phyloP scores from a whole-genome alignment of 169 alveolate species.

The Sarcocystis neurona region DNA sequence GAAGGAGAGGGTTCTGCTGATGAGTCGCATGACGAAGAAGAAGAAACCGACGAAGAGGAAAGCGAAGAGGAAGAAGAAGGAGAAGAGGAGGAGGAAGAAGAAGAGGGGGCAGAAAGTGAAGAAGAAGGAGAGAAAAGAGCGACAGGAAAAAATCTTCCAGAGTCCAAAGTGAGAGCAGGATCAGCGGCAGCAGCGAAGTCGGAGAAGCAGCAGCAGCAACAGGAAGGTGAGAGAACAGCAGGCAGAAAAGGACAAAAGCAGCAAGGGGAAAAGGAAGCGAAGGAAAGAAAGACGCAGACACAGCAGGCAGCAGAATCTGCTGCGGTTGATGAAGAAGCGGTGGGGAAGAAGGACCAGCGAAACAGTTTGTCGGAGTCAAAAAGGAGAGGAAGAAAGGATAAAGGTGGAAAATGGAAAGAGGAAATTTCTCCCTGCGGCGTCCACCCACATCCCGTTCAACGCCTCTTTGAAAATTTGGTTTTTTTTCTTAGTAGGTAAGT shows the following conservation, averaged over 20 bases:
- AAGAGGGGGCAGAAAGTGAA: not conserved
- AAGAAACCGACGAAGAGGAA: not conserved
- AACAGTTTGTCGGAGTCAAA: too few relatives aligned
- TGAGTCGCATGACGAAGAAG: not conserved
- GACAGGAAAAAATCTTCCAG: not conserved
- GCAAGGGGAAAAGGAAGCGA: not conserved
- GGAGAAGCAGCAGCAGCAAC: not conserved
- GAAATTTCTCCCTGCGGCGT: constrained; percentile 11
- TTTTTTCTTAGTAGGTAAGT: constrained; percentile 31
- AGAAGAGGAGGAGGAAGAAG: not conserved
- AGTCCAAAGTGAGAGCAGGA: not conserved
- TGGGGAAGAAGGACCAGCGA: not conserved
- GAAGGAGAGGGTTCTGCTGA: constrained; percentile 9
- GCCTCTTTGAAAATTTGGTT: constrained; percentile 4
- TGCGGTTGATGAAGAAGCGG: not conserved
- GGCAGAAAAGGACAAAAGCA: not conserved
- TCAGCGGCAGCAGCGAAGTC: not conserved
- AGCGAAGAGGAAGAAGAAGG: not conserved
- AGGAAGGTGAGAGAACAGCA: not conserved
- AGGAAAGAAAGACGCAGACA: not conserved
- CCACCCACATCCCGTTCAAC: constrained; percentile 39
- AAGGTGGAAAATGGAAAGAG: not conserved
- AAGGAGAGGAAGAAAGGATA: too few relatives aligned
- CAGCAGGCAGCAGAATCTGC: not conserved
- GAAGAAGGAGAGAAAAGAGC: constrained; percentile 7